Percentiles rank a stretch among this genome's conserved stretches.
Conservation (phyloP, 2,329 filamentous ascomycete genomes). For the Fusarium sp. region DNA sequence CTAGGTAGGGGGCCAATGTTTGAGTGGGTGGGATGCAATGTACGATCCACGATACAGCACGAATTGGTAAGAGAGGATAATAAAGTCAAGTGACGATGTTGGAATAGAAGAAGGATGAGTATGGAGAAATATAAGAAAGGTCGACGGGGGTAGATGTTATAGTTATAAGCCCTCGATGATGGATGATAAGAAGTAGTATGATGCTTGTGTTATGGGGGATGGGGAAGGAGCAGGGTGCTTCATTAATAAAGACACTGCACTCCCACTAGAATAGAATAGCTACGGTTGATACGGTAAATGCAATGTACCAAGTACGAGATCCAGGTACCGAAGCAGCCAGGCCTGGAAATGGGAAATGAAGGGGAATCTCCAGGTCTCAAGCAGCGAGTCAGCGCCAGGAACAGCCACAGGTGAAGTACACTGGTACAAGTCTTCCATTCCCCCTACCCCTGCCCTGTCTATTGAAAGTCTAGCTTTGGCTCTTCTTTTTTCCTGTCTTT, state of each 20-base stretch:
- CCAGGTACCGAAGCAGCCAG: conserved; percentile 24
- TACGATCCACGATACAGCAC: conserved; percentile 20
- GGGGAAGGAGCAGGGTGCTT: conserved; percentile 34
- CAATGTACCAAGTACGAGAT: conserved; percentile 41
- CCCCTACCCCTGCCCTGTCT: not conserved
- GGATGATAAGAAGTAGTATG: conserved; percentile 30
- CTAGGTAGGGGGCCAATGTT: conserved; percentile 38
- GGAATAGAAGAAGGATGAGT: conserved; percentile 7
- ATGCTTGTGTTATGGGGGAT: conserved; percentile 30
- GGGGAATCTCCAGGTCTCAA: conserved; percentile 30
- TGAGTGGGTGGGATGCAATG: conserved; percentile 38
- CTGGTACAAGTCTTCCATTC: conserved; percentile 18
- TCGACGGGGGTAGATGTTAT: conserved; percentile 26
- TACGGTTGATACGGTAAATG: conserved; percentile 7
- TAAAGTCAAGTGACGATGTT: conserved; percentile 10
- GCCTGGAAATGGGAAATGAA: conserved; percentile 40
- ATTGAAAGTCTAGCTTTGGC: conserved; percentile 17
- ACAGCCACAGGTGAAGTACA: conserved; percentile 36
- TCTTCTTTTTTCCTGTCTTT: conserved; percentile 2
- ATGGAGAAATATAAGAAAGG: conserved; percentile 1
- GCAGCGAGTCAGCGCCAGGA: conserved; percentile 38
- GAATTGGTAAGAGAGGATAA: conserved; percentile 7
- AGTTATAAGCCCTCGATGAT: conserved; percentile 29
- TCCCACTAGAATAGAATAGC: conserved; percentile 15
- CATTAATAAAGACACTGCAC: conserved; percentile 41